Evolutionary conservation across 2,329 filamentous ascomycete species (phyloP).

Genomic region (Colletotrichum costaricense): DNA sequence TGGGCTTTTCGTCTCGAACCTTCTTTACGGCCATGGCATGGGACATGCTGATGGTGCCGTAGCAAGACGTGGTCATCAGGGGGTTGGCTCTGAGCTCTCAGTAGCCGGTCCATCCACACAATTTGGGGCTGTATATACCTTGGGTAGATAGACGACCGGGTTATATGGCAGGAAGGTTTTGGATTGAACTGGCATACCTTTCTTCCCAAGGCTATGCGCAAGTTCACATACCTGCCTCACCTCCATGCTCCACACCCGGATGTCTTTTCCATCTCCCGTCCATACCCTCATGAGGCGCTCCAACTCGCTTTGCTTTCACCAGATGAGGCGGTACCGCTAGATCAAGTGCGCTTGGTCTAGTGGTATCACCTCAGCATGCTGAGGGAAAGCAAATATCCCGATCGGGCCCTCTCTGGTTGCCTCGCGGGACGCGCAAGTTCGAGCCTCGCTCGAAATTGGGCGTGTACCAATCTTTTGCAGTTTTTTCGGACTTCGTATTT

Average conservation of each 20-base stretch:
- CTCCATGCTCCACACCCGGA: not conserved
- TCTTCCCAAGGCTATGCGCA: not conserved
- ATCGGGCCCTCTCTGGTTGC: constrained; percentile 10
- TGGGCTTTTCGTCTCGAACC: not conserved
- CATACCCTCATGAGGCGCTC: not conserved
- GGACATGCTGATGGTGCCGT: too few relatives aligned
- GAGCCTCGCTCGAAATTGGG: not conserved
- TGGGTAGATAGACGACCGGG: not conserved
- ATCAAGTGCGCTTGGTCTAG: not conserved
- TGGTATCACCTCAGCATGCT: not conserved
- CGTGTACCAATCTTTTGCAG: not conserved
- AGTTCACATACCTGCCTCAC: not conserved
- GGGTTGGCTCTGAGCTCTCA: not conserved
- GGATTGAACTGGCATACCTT: not conserved
- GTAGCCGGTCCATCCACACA: too few relatives aligned
- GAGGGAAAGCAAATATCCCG: constrained; percentile 8
- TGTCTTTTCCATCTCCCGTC: not conserved
- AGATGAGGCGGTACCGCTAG: not conserved
- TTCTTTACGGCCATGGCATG: not conserved
- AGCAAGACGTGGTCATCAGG: not conserved
- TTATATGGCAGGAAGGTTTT: not conserved
- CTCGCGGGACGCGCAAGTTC: constrained; percentile 13
- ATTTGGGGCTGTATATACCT: not conserved
- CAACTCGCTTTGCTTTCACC: not conserved
- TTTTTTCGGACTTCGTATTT: not conserved